Conservation (phyloP, 2,329 filamentous ascomycete genomes). For the Sclerotinia trifoliorum region DNA sequence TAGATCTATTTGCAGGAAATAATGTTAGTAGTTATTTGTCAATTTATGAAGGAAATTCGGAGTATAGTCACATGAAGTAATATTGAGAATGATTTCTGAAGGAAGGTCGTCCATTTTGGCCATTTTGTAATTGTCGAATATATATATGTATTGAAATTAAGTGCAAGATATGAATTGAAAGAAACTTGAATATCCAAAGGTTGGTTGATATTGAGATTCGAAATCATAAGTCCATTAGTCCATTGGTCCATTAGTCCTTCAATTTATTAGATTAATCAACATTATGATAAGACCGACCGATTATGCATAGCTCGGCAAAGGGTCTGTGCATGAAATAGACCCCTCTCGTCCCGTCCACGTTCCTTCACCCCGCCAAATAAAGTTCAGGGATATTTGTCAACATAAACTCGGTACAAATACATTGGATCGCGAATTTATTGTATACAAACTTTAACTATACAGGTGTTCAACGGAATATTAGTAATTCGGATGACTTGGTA, state of each 20-base stretch:
- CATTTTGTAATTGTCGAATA: not conserved
- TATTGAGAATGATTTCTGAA: conserved; percentile 22
- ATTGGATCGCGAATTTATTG: no score
- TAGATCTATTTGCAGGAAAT: conserved; percentile 49
- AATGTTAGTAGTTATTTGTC: not conserved
- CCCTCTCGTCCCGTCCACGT: not conserved
- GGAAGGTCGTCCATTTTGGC: conserved; percentile 22
- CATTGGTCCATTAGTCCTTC: no score
- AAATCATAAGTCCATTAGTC: not conserved
- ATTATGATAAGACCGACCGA: not conserved
- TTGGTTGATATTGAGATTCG: not conserved
- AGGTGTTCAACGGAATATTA: no score
- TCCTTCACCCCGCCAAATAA: not conserved
- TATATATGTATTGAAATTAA: no score
- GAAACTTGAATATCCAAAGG: not conserved
- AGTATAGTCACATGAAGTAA: conserved; percentile 17
- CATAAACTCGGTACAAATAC: no score
- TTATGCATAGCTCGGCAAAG: not conserved
- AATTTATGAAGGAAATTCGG: not conserved
- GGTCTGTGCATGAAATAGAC: conserved; percentile 12
- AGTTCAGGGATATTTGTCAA: no score
- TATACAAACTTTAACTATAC: no score
- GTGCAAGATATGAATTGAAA: not conserved
- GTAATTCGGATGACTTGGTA: no score
- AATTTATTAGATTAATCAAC: not conserved